These are phyloP conservation scores for Penicillium parvum DNA, from an alignment of 495 filamentous ascomycete species.

Conservation along the genomic window DNA sequence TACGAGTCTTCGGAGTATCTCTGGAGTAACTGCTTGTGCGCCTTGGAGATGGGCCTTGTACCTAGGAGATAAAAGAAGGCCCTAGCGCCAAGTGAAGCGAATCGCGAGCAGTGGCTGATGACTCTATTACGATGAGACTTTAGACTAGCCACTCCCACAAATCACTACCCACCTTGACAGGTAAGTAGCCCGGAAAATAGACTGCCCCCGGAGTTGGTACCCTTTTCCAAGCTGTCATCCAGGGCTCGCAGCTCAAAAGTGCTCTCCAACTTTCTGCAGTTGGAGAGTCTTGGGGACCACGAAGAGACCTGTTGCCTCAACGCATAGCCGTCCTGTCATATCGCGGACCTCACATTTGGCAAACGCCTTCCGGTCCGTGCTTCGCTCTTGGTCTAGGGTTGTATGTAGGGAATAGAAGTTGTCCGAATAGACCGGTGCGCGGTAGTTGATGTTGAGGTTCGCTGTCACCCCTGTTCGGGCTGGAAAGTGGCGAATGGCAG, in stretches of 20 bases:
- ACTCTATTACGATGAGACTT: background rate
- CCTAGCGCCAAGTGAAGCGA: background rate
- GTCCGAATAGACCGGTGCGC: constrained; percentile 50
- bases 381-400: constrained; percentile 39
- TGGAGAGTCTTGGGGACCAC: constrained; percentile 54
- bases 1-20: too few species aligned
- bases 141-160: too few species aligned
- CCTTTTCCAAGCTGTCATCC: background rate
- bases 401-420: constrained; percentile 62
- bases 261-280: constrained; percentile 39
- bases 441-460: constrained; percentile 61
- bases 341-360: constrained; percentile 53
- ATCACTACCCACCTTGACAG: too few species aligned
- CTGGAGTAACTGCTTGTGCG: too few species aligned
- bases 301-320: constrained; percentile 58
- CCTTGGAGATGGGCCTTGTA: too few species aligned
- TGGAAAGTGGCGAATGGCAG: constrained; percentile 38
- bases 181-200: too few species aligned
- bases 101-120: background rate
- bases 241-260: constrained; percentile 29
- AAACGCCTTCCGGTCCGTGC: constrained; percentile 59
- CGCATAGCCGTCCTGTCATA: constrained; percentile 48
- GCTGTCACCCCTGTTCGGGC: constrained; percentile 55
- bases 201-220: background rate
- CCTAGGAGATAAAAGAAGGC: background rate